Evolutionary conservation across 1,284 basidiomycete species (phyloP), one percentile per base, ranked within the genome.

Genomic region (Coriolopsis trogii): DNA sequence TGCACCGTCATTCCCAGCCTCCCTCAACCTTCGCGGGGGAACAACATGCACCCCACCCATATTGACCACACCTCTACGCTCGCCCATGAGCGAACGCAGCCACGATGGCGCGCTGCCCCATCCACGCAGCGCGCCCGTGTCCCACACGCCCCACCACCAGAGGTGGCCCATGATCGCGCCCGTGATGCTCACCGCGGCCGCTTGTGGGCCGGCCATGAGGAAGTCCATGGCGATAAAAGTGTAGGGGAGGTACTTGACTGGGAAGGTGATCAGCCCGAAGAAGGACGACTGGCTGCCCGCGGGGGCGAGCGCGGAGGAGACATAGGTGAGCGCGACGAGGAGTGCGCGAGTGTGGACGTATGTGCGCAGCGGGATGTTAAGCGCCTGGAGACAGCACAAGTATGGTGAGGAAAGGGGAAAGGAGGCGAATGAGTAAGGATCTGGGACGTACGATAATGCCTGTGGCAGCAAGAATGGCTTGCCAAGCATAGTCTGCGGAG

Each of bases 141-240:
- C 79, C 77, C 80, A 84, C 12, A 87, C 73, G 31, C 77, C 69
- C 82, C 85, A 87, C 83, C 85, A 90, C 89, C 89, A 93, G 3
- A 81, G 67, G 64, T 94, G 90, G 0, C 89, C 92, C 1, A 86
- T 78, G 33, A 91, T 74, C 18, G 89, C 77, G 1, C 92, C 93
- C 0, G 87, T 86, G 25, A 89, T 66, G 41, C 79, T 73, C 46
- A 74, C 65, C 2, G 84, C 79, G 3, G 84, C 88, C 3, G 77
- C 78, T 0, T 50, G 31, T 0, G 82, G 82, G 3, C 92, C 92
- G 10, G 72, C 83, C 55, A 77, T 77, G 60, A 93, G 65, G 33
- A 89, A 65, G 68, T 94, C 91, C 62, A 95, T 70, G 30, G 63
- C 80, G 46, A 95, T 78, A 61, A 94, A 78, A 34, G 82, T 77